phyloP scores from a whole-genome alignment of 495 filamentous ascomycete species.

The Pyrenopolyporus hunteri region DNA sequence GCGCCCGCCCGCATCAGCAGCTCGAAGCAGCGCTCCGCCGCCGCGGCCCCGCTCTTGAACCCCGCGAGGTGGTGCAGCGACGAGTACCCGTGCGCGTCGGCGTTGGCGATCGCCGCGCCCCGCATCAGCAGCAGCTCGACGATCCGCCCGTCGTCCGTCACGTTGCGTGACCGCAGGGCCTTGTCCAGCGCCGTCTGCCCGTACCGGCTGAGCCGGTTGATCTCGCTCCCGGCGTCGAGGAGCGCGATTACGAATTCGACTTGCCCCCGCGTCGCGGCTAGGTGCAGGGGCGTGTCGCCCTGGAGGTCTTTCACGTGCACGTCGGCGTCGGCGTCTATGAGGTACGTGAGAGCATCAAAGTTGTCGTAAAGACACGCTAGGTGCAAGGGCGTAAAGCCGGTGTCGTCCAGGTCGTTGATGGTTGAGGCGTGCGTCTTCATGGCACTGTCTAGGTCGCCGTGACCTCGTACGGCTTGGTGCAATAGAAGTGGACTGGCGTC shows the following conservation, averaged over 20 bases:
- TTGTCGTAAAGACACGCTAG: conserved; percentile 4
- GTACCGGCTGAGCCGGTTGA: background rate
- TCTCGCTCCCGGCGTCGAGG: conserved; percentile 3
- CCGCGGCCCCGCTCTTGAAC: background rate
- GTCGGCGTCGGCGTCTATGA: background rate
- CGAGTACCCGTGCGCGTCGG: background rate
- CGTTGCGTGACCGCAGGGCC: background rate
- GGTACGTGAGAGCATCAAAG: background rate
- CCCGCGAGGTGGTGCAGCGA: background rate
- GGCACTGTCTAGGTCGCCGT: background rate
- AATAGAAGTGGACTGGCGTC: background rate
- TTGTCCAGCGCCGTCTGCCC: background rate
- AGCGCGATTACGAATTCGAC: background rate
- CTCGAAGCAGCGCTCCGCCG: background rate
- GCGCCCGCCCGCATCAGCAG: background rate
- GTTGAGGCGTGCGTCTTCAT: conserved; percentile 4
- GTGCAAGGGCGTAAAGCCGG: conserved; percentile 3
- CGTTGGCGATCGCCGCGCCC: background rate
- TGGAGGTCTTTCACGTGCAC: background rate
- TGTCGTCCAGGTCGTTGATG: background rate
- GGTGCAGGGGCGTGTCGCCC: background rate
- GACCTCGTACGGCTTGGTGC: background rate
- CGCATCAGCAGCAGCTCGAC: background rate
- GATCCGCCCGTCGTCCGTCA: background rate
- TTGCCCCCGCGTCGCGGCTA: background rate